Evolutionary conservation across 1,284 basidiomycete species (phyloP), one percentile per base, ranked within the genome.

Genomic region (Ceratobasidium sp.): DNA sequence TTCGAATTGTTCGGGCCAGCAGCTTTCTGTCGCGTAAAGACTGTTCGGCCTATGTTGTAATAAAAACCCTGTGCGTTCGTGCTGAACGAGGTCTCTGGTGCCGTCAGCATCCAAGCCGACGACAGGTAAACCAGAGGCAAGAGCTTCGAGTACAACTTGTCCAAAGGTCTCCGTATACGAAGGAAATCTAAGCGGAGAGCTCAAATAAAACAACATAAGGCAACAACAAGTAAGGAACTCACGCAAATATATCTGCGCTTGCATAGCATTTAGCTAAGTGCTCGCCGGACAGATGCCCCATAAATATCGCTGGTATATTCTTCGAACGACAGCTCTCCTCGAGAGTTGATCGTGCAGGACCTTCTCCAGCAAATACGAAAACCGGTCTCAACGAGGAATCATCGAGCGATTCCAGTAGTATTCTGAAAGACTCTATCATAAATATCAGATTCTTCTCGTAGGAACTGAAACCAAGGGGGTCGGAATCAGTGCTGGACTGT

Each of bases 391-490:
- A 73, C 72, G 76, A 75, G 71, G 73, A 79, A 22, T 67, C 60
- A 0, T 77, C 77, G 6, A 82, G 71, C 36, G 79, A 24, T 0
- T 57, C 66, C 0, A 80, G 79, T 2, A 87, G 80, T 5, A 81
- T 75, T 5, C 79, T 78, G 78, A 86, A 87, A 0, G 87, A 85
- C 63, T 84, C 82, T 62, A 89, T 83, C 5, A 89, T 81, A 6
- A 89, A 82, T n/a, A 84, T 82, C 1, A 89, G 84, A 79, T 89
- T 89, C 81, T 89, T 89, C 80, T 89, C 88, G 85, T 86, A 88
- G 1, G 85, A 86, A 31, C 82, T 83, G 73, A 54, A 47, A 75
- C 57, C 2, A 11, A 11, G 36, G 11, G 36, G 41, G 14, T 41
- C 41, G 47, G 22, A 36, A 53, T 57, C 50, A 27, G 27, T 2